Base-by-base conservation (phyloP, 2,329 filamentous ascomycete genomes). In the Beauveria rudraprayagi region DNA sequence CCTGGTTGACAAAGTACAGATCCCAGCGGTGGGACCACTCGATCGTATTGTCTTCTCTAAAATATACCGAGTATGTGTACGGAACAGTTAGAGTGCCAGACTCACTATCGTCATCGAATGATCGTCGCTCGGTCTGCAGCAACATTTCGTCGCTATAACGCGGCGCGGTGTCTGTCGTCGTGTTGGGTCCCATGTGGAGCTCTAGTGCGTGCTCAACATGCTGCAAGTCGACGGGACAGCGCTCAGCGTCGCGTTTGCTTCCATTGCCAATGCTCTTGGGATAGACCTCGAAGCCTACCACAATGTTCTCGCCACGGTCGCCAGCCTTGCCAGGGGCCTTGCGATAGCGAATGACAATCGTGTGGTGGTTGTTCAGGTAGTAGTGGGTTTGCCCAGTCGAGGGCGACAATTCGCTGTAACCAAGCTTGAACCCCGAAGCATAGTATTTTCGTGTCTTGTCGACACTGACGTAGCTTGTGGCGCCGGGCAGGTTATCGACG, bases 241-340 rank as follows among this genome's bases (percentile, higher is more conserved):
- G 89, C 17, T 78, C 75, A 46, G 81, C 79, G 61, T 85, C 79
- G 54, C 89, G 83, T 66, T 83, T 81, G 63, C 78, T 80, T 14
- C 75, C 77, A 8, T 81, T 77, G 26, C 84, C 85, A 67, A 95
- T 83, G 70, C 90, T 95, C 78, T 93, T 95, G 24, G 91, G 85
- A 69, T 94, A 96, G 28, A 96, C 87, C 75, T 96, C 91, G 69
- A 96, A 96, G 0, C 90, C 91, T 22, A 95, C 89, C 65, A 96
- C 83, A 44, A 94, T 85, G 74, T 90, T 92, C 65, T 86, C 88
- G 55, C 89, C 89, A 50, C 82, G 81, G 19, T 86, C 81, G 34
- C 89, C 89, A 2, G 84, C 86, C 64, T 77, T 80, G 11, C 88
- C 88, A 1, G 88, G 83, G 1, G 89, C 90, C 56, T 80, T 80